These are phyloP conservation scores for Ensete ventricosum DNA, from an alignment of 176 grass and related monocot species.

Conservation along the genomic window DNA sequence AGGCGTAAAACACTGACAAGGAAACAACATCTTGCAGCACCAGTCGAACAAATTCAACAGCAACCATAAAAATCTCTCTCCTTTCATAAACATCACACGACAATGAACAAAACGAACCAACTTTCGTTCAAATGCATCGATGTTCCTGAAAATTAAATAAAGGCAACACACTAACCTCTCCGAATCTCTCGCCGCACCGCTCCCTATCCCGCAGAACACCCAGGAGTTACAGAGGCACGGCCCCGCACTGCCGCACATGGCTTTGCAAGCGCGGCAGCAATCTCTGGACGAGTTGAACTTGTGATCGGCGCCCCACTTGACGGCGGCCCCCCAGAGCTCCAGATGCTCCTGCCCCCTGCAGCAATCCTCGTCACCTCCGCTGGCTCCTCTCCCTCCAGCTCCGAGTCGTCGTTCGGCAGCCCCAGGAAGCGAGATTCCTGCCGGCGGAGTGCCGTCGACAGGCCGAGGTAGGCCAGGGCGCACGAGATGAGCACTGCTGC, in stretches of 20 bases:
- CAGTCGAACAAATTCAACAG: too few relatives aligned
- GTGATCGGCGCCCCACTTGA: constrained; percentile 60
- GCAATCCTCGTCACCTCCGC: constrained; percentile 19
- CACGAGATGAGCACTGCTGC: background rate
- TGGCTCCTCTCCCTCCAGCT: background rate
- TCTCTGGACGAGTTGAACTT: constrained; percentile 35
- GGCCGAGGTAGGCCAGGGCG: background rate
- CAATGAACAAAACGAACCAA: background rate
- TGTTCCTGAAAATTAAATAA: background rate
- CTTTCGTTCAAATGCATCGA: background rate
- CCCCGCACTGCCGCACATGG: constrained; percentile 38
- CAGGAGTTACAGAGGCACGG: constrained; percentile 67
- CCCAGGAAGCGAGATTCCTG: background rate
- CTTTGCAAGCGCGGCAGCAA: constrained; percentile 67
- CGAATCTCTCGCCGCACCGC: constrained; percentile 48
- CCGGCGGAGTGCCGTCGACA: background rate
- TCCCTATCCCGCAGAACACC: constrained; percentile 77
- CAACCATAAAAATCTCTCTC: too few relatives aligned
- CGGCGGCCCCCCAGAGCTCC: constrained; percentile 65
- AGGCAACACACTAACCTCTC: constrained; percentile 42
- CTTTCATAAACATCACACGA: too few relatives aligned
- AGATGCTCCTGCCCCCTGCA: constrained; percentile 49
- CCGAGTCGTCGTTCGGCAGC: background rate
- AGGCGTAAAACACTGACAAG: background rate
- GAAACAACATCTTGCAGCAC: background rate